A percentile compares a stretch with the other conserved stretches of the same genome.
Conservation (phyloP, 2,329 filamentous ascomycete genomes). For the Pseudocercospora musae region DNA sequence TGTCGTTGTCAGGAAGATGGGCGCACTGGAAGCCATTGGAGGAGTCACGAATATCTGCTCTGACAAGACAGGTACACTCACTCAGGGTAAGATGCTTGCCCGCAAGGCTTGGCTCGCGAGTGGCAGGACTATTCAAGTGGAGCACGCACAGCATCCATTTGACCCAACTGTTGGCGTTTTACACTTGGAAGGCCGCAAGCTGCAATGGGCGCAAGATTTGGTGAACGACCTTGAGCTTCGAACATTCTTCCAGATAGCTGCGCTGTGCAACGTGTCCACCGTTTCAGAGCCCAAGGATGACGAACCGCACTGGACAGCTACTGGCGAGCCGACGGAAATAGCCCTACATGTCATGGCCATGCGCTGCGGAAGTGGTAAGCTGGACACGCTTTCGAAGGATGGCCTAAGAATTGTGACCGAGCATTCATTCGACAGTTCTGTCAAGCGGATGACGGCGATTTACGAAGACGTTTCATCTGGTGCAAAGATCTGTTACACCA, state of each 20-base stretch:
- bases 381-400: conserved; percentile 21
- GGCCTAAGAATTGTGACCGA: conserved; percentile 26
- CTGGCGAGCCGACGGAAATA: conserved; percentile 66
- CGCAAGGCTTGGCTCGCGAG: conserved; percentile 59
- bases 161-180: conserved; percentile 45
- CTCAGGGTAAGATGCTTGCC: conserved; percentile 58
- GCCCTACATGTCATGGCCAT: conserved; percentile 70
- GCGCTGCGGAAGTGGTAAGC: conserved; percentile 49
- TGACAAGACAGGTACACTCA: conserved; percentile 64
- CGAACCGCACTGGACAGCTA: conserved; percentile 58
- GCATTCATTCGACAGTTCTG: conserved; percentile 35
- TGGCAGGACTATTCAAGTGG: conserved; percentile 56
- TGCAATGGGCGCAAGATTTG: conserved; percentile 36
- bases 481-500: conserved; percentile 30
- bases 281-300: conserved; percentile 48
- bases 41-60: conserved; percentile 66
- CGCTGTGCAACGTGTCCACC: conserved; percentile 62
- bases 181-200: conserved; percentile 10
- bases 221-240: conserved; percentile 47
- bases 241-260: conserved; percentile 56
- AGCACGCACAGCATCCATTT: conserved; percentile 54
- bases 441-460: conserved; percentile 36
- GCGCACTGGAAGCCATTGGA: conserved; percentile 62
- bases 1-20: conserved; percentile 63
- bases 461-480: conserved; percentile 20